These are phyloP conservation scores for Aureococcus anophagefferens DNA, from an alignment of 108 stramenopile genomes.

Conservation along the genomic window DNA sequence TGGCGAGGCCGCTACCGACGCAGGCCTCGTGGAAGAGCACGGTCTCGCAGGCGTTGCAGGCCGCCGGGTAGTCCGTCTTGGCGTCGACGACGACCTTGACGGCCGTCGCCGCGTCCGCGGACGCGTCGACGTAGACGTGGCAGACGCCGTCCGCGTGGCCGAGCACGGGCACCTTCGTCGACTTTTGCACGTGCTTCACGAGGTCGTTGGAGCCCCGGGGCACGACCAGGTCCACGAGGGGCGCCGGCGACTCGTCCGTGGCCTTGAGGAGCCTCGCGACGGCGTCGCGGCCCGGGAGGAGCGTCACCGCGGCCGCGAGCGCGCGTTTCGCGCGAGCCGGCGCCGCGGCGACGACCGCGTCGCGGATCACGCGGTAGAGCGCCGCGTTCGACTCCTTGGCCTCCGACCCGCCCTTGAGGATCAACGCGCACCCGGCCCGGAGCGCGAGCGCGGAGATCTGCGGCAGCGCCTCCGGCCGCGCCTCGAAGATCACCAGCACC, in stretches of 20 bases:
- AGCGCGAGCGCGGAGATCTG: conserved; percentile 94
- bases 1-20: conserved; percentile 60
- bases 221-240: conserved; percentile 92
- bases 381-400: conserved; percentile 76
- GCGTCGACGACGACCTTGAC: conserved; percentile 69
- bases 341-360: conserved; percentile 51
- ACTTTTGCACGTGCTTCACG: conserved; percentile 74
- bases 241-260: not conserved
- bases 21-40: conserved; percentile 72
- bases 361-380: conserved; percentile 74
- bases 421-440: conserved; percentile 84
- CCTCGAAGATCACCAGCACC: conserved; percentile 93
- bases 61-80: conserved; percentile 95
- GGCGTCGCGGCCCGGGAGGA: not conserved
- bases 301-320: not conserved
- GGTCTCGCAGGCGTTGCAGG: conserved; percentile 96
- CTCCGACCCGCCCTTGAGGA: conserved; percentile 96
- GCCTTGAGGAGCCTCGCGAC: conserved; percentile 24
- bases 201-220: conserved; percentile 85
- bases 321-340: not conserved
- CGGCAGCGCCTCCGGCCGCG: conserved; percentile 91
- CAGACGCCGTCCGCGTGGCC: conserved; percentile 99
- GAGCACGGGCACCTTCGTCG: conserved; percentile 88
- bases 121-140: conserved; percentile 83
- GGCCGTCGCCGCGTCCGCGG: conserved; percentile 59